Conservation (phyloP, 2,329 filamentous ascomycete genomes). For the Pyrenophora teres region DNA sequence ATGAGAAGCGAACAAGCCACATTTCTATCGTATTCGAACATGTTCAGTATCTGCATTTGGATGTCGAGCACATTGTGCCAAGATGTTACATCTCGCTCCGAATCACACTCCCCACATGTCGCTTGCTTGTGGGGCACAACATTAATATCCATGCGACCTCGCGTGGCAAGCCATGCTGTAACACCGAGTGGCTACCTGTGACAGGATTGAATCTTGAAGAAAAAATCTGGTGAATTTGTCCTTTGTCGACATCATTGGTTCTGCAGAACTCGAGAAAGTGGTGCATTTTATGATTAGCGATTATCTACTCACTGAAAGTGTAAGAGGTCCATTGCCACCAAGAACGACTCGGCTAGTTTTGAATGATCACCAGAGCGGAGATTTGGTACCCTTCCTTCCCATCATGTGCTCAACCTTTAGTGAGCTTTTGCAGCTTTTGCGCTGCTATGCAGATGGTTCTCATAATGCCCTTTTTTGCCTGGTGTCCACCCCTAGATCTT, state of each 20-base stretch:
- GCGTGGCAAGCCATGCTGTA: conserved; percentile 3
- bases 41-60: too few relatives aligned
- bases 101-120: conserved; percentile 14
- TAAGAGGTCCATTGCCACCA: neutral
- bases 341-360: neutral
- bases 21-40: too few relatives aligned
- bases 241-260: too few relatives aligned
- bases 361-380: too few relatives aligned
- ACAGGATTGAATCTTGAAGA: neutral
- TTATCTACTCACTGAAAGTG: too few relatives aligned
- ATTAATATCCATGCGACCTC: conserved; percentile 1
- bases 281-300: too few relatives aligned
- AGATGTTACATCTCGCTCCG: conserved; percentile 7
- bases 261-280: too few relatives aligned
- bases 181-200: neutral
- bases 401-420: conserved; percentile 6
- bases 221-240: too few relatives aligned
- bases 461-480: conserved; percentile 34
- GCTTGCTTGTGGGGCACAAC: conserved; percentile 8
- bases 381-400: too few relatives aligned
- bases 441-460: conserved; percentile 34
- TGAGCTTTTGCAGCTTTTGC: conserved; percentile 23
- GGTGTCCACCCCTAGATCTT: conserved; percentile 26
- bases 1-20: too few relatives aligned
- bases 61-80: too few relatives aligned